Percentiles rank a stretch among this genome's conserved stretches.
These are phyloP conservation scores for Beauveria rudraprayagi DNA, from an alignment of 2,329 filamentous ascomycete genomes.

Conservation along the genomic window DNA sequence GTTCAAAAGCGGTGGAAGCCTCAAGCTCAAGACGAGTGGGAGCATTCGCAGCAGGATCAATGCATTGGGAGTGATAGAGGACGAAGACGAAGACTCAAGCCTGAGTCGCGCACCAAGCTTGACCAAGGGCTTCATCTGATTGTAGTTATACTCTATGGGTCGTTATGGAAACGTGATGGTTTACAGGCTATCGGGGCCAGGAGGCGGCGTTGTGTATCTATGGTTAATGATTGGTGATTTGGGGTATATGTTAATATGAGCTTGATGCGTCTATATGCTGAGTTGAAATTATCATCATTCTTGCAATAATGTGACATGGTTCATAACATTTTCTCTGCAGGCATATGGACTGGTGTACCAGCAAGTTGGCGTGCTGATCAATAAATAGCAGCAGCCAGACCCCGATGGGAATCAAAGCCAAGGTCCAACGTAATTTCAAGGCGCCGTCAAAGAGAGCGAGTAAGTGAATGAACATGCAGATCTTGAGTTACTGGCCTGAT, in stretches of 20 bases:
- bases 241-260: conserved; percentile 9
- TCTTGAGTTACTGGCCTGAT: too few relatives aligned
- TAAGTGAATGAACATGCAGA: too few relatives aligned
- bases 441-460: too few relatives aligned
- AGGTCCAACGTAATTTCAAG: too few relatives aligned
- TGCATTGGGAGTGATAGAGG: conserved; percentile 28
- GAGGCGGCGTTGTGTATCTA: conserved; percentile 6
- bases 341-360: too few relatives aligned
- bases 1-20: conserved; percentile 38
- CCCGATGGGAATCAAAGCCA: too few relatives aligned
- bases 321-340: too few relatives aligned
- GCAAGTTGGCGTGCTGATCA: too few relatives aligned
- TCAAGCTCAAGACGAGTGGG: conserved; percentile 25
- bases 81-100: conserved; percentile 47
- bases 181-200: not conserved
- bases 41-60: conserved; percentile 30
- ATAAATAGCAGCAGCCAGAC: too few relatives aligned
- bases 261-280: not conserved
- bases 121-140: conserved; percentile 69
- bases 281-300: too few relatives aligned
- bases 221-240: conserved; percentile 10
- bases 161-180: not conserved
- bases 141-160: not conserved
- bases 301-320: too few relatives aligned
- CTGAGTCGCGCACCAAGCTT: conserved; percentile 56